Conservation (phyloP, 164 flowering plant genomes). For the Liquidambar formosana region DNA sequence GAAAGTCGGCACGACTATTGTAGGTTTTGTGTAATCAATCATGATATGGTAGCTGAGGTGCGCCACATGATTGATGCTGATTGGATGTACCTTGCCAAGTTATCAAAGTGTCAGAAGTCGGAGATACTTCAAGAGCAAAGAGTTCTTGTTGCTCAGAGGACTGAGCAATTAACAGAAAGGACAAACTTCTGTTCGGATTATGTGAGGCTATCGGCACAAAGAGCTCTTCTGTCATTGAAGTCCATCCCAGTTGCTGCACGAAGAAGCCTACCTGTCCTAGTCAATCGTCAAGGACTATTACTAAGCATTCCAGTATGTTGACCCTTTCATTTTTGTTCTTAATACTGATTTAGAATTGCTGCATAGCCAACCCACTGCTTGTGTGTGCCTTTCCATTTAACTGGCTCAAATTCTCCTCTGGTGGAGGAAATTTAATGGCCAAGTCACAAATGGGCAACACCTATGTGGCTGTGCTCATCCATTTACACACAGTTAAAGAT, state of each 20-base stretch:
- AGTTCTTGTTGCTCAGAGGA: neutral
- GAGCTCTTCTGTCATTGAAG: constrained; percentile 59
- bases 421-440: neutral
- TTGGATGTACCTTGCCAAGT: constrained; percentile 74
- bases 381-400: too few species aligned
- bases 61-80: constrained; percentile 84
- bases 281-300: constrained; percentile 53
- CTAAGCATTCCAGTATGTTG: constrained; percentile 75
- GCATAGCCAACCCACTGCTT: neutral
- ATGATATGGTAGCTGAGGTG: constrained; percentile 38
- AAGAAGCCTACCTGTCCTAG: constrained; percentile 83
- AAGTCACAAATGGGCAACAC: neutral
- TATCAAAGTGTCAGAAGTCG: constrained; percentile 34
- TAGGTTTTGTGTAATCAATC: constrained; percentile 38
- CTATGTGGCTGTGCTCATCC: neutral
- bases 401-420: too few species aligned
- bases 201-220: constrained; percentile 57
- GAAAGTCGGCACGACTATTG: constrained; percentile 23
- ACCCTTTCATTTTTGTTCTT: neutral
- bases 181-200: constrained; percentile 33
- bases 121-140: constrained; percentile 22
- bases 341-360: neutral
- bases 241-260: constrained; percentile 80
- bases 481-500: neutral
- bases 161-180: constrained; percentile 16